These are phyloP conservation scores for Adansonia madagascariensis DNA, from an alignment of 441 rosid species.

Conservation along the genomic window DNA sequence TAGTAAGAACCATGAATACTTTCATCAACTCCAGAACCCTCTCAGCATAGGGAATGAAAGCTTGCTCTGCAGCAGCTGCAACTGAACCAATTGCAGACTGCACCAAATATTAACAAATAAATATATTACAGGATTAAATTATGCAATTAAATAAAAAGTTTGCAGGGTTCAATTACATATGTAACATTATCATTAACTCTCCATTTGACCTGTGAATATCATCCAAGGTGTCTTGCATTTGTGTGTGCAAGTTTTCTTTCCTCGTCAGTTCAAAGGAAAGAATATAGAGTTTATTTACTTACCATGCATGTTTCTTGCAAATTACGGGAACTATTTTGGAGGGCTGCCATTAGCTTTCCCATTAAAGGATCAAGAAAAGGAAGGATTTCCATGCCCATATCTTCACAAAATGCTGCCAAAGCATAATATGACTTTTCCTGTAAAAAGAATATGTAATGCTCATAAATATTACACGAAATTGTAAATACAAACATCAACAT, in stretches of 20 bases:
- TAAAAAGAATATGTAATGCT: slow-evolving; percentile 15
- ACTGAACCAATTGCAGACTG: slow-evolving; percentile 99
- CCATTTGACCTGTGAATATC: slow-evolving; percentile 16
- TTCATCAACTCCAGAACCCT: slow-evolving; percentile 88
- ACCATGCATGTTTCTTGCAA: slow-evolving; percentile 99
- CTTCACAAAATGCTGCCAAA: slow-evolving; percentile 97
- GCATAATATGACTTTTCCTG: slow-evolving; percentile 99
- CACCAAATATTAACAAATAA: slow-evolving; percentile 36
- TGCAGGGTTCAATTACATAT: slow-evolving; percentile 3
- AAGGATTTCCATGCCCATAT: slow-evolving; percentile 97
- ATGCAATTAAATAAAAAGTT: slow-evolving; percentile 7
- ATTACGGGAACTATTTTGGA: slow-evolving; percentile 83
- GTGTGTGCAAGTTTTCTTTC: background rate
- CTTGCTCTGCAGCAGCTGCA: slow-evolving; percentile 98
- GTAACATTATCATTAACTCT: slow-evolving; percentile 1
- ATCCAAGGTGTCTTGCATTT: background rate
- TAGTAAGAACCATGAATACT: slow-evolving; percentile 88
- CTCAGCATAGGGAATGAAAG: slow-evolving; percentile 96
- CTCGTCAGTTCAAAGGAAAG: background rate
- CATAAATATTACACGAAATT: slow-evolving; percentile 14
- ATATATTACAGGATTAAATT: slow-evolving; percentile 14
- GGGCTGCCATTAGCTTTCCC: slow-evolving; percentile 86
- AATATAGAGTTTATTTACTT: slow-evolving; percentile 30
- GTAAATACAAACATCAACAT: background rate
- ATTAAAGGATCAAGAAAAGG: slow-evolving; percentile 90